Conservation (phyloP, 768 basidiomycete species). For the Boletus subparvulus region DNA sequence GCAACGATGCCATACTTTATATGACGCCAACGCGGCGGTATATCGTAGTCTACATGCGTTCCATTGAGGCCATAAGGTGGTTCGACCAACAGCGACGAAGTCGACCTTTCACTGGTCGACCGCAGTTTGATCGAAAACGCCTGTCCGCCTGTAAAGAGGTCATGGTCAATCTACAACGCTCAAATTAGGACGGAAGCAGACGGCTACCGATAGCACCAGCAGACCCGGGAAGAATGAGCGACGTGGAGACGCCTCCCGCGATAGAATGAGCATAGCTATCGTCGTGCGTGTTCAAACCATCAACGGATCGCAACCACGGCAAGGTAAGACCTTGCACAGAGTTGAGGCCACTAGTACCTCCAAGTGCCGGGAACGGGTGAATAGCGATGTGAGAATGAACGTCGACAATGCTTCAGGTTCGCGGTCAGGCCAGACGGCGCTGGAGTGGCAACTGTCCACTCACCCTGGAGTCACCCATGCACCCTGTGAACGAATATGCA, state of each 20-base stretch:
- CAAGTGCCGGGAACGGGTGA: slow-evolving; percentile 35
- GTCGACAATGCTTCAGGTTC: slow-evolving; percentile 44
- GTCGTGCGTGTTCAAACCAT: slow-evolving; percentile 77
- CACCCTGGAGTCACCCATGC: slow-evolving; percentile 64
- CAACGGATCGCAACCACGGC: slow-evolving; percentile 68
- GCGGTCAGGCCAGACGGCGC: neutral
- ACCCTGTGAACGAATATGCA: slow-evolving; percentile 34
- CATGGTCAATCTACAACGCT: neutral
- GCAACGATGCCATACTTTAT: slow-evolving; percentile 55
- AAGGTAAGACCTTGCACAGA: slow-evolving; percentile 43
- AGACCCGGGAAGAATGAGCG: slow-evolving; percentile 73
- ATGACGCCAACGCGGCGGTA: slow-evolving; percentile 60
- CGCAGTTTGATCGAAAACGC: slow-evolving; percentile 77
- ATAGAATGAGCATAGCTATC: slow-evolving; percentile 54
- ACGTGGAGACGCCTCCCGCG: slow-evolving; percentile 72
- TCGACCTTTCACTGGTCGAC: slow-evolving; percentile 65
- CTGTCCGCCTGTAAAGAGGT: slow-evolving; percentile 56
- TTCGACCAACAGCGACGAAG: slow-evolving; percentile 68
- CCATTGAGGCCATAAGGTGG: slow-evolving; percentile 59
- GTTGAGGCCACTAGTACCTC: slow-evolving; percentile 53
- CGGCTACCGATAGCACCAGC: slow-evolving; percentile 57
- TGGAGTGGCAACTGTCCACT: neutral
- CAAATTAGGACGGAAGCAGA: neutral
- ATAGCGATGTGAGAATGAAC: slow-evolving; percentile 60
- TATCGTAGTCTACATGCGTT: slow-evolving; percentile 30